A percentile compares a stretch with the other conserved stretches of the same genome.
phyloP scores from a whole-genome alignment of 495 filamentous ascomycete genomes.

The Xylaria acuta region DNA sequence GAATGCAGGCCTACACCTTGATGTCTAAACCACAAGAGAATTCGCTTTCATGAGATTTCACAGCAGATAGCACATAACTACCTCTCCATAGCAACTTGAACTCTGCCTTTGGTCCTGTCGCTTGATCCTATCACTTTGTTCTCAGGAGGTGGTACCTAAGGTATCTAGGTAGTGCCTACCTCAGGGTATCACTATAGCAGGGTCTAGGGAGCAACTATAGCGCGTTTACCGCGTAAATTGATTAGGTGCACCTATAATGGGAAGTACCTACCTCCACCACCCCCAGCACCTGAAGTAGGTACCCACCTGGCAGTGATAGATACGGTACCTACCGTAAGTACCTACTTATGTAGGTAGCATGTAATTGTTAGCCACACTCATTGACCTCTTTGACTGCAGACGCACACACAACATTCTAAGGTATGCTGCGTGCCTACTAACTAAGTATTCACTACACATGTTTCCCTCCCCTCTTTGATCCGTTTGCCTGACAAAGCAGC shows the following conservation, averaged over 20 bases:
- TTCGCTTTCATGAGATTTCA: no score
- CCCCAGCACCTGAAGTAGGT: background rate
- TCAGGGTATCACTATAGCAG: background rate
- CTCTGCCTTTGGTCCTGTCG: no score
- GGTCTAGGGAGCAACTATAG: slow-evolving; percentile 7
- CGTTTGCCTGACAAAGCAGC: background rate
- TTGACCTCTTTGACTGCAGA: slow-evolving; percentile 1
- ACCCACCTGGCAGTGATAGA: no score
- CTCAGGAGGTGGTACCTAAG: no score
- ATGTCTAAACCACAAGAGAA: background rate
- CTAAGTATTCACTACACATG: background rate
- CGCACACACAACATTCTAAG: background rate
- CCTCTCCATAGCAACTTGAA: no score
- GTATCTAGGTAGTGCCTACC: background rate
- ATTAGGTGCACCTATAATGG: no score
- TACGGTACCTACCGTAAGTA: no score
- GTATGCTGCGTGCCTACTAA: background rate
- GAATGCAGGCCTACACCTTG: background rate
- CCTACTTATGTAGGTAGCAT: no score
- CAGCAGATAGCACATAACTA: no score
- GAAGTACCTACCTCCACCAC: background rate
- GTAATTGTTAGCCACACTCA: background rate
- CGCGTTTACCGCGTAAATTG: slow-evolving; percentile 35
- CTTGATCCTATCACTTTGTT: no score
- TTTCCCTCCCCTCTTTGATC: background rate